These are phyloP conservation scores for Globisporangium ultimum DNA, from an alignment of 352 stramenopile genomes.

Conservation along the genomic window DNA sequence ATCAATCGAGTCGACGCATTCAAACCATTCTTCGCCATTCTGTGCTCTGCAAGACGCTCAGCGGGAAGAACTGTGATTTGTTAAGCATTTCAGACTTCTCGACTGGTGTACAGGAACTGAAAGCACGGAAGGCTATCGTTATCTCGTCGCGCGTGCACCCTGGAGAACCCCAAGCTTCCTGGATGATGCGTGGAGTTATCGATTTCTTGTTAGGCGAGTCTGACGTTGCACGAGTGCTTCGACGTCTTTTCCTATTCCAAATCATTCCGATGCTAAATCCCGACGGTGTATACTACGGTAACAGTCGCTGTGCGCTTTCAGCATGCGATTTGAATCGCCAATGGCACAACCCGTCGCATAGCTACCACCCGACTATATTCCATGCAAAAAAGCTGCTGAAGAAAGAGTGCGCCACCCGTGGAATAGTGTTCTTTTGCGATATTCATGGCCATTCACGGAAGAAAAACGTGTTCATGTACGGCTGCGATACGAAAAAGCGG, in stretches of 20 bases:
- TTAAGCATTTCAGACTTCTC: conserved; percentile 73
- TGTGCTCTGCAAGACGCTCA: conserved; percentile 56
- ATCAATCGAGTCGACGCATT: conserved; percentile 2
- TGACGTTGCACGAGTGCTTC: conserved; percentile 58
- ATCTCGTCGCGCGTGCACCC: conserved; percentile 89
- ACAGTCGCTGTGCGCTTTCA: conserved; percentile 87
- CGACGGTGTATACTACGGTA: conserved; percentile 91
- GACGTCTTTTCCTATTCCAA: conserved; percentile 89
- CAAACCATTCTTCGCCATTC: conserved; percentile 37
- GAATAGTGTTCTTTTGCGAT: conserved; percentile 86
- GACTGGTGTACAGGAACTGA: conserved; percentile 25
- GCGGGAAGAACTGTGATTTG: conserved; percentile 59
- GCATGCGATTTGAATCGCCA: conserved; percentile 87
- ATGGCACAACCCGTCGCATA: conserved; percentile 71
- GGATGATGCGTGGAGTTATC: conserved; percentile 92
- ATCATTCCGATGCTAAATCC: conserved; percentile 94
- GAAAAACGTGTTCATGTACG: conserved; percentile 95
- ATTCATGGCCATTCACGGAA: conserved; percentile 92
- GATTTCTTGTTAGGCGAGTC: conserved; percentile 85
- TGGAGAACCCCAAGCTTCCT: conserved; percentile 89
- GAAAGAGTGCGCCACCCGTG: conserved; percentile 40
- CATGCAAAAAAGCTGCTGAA: conserved; percentile 81
- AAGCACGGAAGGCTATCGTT: conserved; percentile 48
- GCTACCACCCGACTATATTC: conserved; percentile 87
- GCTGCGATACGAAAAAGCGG: conserved; percentile 88